phyloP scores from a whole-genome alignment of 2,329 filamentous ascomycete species.

The Pseudocercospora cruenta region DNA sequence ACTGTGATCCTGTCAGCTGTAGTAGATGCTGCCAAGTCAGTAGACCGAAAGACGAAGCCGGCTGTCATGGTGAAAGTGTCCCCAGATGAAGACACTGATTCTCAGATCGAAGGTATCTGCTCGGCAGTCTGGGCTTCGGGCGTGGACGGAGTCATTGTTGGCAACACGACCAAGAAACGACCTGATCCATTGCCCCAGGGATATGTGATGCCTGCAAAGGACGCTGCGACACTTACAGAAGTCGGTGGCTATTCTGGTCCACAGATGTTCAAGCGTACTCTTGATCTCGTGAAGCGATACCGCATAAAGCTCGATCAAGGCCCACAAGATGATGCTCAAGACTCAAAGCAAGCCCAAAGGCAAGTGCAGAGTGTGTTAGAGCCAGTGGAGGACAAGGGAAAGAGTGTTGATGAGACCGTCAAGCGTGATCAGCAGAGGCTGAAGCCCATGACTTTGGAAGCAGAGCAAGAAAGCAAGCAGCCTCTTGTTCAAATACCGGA shows the following conservation, averaged over 20 bases:
- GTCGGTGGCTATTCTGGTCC: conserved; percentile 90
- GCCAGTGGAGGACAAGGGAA: conserved; percentile 13
- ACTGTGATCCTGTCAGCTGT: conserved; percentile 80
- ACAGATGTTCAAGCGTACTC: conserved; percentile 79
- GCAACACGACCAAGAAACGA: conserved; percentile 90
- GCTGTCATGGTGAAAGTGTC: conserved; percentile 98
- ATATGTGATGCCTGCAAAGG: conserved; percentile 65
- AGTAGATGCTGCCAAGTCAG: conserved; percentile 72
- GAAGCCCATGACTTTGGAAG: conserved; percentile 36
- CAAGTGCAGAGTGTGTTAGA: conserved; percentile 17
- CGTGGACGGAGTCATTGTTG: conserved; percentile 93
- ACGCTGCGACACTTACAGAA: conserved; percentile 69
- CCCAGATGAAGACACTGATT: conserved; percentile 85
- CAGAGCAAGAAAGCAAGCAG: conserved; percentile 36
- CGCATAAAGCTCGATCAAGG: conserved; percentile 56
- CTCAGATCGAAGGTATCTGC: conserved; percentile 85
- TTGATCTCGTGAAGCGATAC: conserved; percentile 79
- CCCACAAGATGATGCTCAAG: conserved; percentile 34
- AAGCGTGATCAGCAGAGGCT: conserved; percentile 37
- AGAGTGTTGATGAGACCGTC: conserved; percentile 29
- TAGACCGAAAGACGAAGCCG: conserved; percentile 72
- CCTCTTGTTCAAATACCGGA: conserved; percentile 39
- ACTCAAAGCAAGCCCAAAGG: conserved; percentile 9
- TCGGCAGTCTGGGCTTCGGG: conserved; percentile 80
- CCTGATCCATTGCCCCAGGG: conserved; percentile 70